These are phyloP conservation scores for Aegilops speltoides DNA, from an alignment of 176 grass and related monocot genomes.

Conservation along the genomic window DNA sequence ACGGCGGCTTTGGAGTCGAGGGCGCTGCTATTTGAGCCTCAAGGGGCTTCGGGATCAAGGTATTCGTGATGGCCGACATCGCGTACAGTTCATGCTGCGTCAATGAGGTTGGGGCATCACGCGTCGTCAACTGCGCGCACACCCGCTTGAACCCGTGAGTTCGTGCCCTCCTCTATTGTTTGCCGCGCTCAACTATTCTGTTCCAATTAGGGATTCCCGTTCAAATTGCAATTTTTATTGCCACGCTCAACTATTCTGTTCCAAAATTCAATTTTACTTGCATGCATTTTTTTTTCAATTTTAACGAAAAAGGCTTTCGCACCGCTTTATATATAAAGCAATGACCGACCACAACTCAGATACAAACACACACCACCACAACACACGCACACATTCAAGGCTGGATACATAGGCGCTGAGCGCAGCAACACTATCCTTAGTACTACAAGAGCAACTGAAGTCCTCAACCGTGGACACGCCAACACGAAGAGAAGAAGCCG, in stretches of 20 bases:
- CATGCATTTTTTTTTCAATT: neutral
- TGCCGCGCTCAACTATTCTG: neutral
- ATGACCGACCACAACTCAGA: too few relatives aligned
- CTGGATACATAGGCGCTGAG: too few relatives aligned
- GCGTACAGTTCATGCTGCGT: neutral
- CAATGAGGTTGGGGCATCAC: neutral
- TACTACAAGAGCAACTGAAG: too few relatives aligned
- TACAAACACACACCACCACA: too few relatives aligned
- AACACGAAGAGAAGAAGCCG: too few relatives aligned
- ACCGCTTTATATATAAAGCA: too few relatives aligned
- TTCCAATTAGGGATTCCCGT: neutral
- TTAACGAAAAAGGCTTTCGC: too few relatives aligned
- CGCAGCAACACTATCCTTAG: too few relatives aligned
- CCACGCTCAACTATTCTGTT: neutral
- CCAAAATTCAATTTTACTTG: too few relatives aligned
- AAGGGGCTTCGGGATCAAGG: neutral
- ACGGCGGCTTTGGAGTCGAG: neutral
- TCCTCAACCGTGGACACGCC: too few relatives aligned
- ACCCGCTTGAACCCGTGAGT: neutral
- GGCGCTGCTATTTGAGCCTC: neutral
- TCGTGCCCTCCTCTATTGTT: neutral
- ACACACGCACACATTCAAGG: too few relatives aligned
- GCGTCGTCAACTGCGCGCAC: neutral
- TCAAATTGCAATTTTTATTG: neutral
- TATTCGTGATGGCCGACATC: neutral